Evolutionary conservation across 2,329 filamentous ascomycete species (phyloP).

Genomic region (Phialocephala subalpina): DNA sequence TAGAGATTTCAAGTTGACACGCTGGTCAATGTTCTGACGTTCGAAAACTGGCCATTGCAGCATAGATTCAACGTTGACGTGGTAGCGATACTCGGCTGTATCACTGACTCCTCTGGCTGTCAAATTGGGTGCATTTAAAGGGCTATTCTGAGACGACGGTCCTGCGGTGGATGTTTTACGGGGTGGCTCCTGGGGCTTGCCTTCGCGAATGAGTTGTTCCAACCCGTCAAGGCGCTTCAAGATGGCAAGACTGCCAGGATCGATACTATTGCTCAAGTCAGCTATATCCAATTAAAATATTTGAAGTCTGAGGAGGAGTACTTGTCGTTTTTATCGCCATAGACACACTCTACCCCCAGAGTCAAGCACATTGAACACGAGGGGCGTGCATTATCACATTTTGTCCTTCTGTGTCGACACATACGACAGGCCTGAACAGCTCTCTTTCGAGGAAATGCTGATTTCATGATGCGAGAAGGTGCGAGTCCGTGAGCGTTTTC

Average conservation of each 20-base stretch:
- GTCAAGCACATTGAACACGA: constrained; percentile 43
- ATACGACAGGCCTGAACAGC: constrained; percentile 45
- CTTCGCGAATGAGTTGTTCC: constrained; percentile 25
- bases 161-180: neutral
- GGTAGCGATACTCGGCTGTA: constrained; percentile 16
- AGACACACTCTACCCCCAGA: constrained; percentile 44
- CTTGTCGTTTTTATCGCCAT: constrained; percentile 32
- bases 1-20: constrained; percentile 30
- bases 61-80: constrained; percentile 29
- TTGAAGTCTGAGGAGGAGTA: constrained; percentile 11
- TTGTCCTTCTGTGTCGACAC: constrained; percentile 44
- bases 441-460: constrained; percentile 43
- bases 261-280: constrained; percentile 19
- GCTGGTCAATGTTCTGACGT: constrained; percentile 35
- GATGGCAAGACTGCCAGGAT: constrained; percentile 28
- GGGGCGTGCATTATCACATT: constrained; percentile 46
- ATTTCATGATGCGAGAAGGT: neutral
- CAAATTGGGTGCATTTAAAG: neutral
- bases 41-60: constrained; percentile 38
- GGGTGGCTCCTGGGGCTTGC: neutral
- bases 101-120: constrained; percentile 6
- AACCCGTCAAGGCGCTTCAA: constrained; percentile 25
- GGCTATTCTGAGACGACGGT: neutral
- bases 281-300: neutral
- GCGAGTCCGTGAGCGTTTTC: neutral